These are phyloP conservation scores for Orychophragmus violaceus DNA, from an alignment of 345 rosid genomes.

Conservation along the genomic window DNA sequence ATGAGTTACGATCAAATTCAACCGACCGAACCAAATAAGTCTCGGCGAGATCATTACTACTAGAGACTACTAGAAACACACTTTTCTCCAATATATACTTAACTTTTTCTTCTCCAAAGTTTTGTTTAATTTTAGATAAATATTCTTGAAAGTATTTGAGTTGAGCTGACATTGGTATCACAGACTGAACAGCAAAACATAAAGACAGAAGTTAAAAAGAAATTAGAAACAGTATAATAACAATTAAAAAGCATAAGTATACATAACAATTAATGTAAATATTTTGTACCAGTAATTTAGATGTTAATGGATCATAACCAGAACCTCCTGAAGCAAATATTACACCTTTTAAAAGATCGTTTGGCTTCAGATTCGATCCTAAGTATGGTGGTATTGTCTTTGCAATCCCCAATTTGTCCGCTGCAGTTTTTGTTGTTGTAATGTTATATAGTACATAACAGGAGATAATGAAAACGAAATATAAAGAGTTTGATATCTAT, in stretches of 20 bases:
- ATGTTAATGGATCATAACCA: slow-evolving; percentile 27
- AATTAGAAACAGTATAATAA: not conserved
- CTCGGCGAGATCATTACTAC: slow-evolving; percentile 27
- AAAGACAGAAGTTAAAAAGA: not conserved
- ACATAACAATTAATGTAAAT: too few species aligned
- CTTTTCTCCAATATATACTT: slow-evolving; percentile 20
- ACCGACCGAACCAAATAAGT: slow-evolving; percentile 7
- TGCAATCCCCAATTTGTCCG: slow-evolving; percentile 20
- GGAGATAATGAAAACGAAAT: too few species aligned
- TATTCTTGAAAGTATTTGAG: slow-evolving; percentile 25
- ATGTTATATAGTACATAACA: too few species aligned
- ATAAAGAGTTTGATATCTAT: too few species aligned
- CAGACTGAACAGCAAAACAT: slow-evolving; percentile 5
- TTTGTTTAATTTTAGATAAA: slow-evolving; percentile 9
- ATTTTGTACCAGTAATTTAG: slow-evolving; percentile 14
- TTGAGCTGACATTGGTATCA: slow-evolving; percentile 22
- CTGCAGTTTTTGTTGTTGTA: not conserved
- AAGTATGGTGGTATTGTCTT: slow-evolving; percentile 27
- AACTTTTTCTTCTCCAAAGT: slow-evolving; percentile 23
- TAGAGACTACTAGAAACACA: slow-evolving; percentile 25
- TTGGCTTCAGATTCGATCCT: slow-evolving; percentile 3
- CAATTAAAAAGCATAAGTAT: not conserved
- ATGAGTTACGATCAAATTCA: slow-evolving; percentile 5
- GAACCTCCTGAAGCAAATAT: slow-evolving; percentile 27
- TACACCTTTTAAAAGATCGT: slow-evolving; percentile 24